Evolutionary conservation across 1,284 basidiomycete genomes (phyloP), one percentile per base, ranked within the genome.

Genomic region (Irpex rosettiformis): DNA sequence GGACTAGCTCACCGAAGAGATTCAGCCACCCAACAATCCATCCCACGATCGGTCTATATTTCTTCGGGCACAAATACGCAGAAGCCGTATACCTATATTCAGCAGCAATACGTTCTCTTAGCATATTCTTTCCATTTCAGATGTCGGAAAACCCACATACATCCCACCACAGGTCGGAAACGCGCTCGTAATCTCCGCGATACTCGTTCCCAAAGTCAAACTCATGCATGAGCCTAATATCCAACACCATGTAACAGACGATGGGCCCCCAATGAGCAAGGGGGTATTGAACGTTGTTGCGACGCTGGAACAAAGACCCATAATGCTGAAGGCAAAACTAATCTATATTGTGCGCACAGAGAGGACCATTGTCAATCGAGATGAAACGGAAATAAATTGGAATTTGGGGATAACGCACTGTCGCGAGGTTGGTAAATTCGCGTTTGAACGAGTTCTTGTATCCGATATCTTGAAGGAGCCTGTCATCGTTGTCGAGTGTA

Each of bases 11-110:
- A 77, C 92, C 93, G 10, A 96, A 84, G 49, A 94, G 84, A 71
- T 96, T 96, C 54, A 96, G 80, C 91, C 85, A 94, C 57, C 92
- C 92, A 49, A 90, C 89, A 16, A 92, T 73, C 88, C 87, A 90
- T 22, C 88, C 88, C 37, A 69, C 84, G 66, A 80, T 80, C 11
- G 90, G 84, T 57, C 90, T 83, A 66, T 89, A 81, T 57, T 73
- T 80, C 59, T 76, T 79, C 0, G 91, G 91, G 7, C 88, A 85
- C 18, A 93, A 75, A 67, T 86, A 84, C 18, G 89, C 88, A 33
- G 89, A 91, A 1, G 91, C 91, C 16, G 87, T 89, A 68, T 89
- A 89, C 60, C 84, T 85, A 54, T 52, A 30, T 10, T n/a, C n/a
- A n/a, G n/a, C n/a, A n/a, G n/a, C n/a, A n/a, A 33, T 18, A 25